Conservation (phyloP, 148 eudicot genomes). For the Cornus kousa region DNA sequence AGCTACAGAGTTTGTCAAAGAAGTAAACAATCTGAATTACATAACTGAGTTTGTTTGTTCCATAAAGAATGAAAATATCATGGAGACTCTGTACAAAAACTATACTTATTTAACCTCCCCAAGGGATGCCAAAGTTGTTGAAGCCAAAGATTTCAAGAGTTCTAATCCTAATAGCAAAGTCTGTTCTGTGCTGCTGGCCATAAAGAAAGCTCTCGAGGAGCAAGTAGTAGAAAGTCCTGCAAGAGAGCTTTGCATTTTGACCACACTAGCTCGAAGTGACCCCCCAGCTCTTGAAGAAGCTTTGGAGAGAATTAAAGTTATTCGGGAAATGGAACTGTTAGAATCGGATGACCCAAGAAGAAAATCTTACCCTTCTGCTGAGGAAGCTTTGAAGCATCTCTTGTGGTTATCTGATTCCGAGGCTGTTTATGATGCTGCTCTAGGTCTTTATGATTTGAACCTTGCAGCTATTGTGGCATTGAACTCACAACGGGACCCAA, state of each 20-base stretch:
- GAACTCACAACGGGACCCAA: constrained; percentile 90
- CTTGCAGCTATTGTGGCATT: constrained; percentile 98
- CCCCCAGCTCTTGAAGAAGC: constrained; percentile 97
- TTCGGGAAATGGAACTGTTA: constrained; percentile 77
- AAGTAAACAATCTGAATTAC: constrained; percentile 73
- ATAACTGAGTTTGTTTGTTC: constrained; percentile 95
- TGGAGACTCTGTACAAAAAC: constrained; percentile 67
- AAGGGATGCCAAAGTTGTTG: constrained; percentile 35
- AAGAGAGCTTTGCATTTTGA: constrained; percentile 94
- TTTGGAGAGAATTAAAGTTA: constrained; percentile 71
- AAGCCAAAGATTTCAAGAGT: constrained; percentile 20
- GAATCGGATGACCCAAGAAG: constrained; percentile 51
- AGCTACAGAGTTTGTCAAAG: constrained; percentile 79
- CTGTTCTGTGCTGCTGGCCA: constrained; percentile 58
- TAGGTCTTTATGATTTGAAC: constrained; percentile 93
- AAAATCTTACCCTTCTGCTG: constrained; percentile 72
- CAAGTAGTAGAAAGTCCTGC: constrained; percentile 66
- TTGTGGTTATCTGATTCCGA: constrained; percentile 88
- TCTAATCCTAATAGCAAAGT: constrained; percentile 46
- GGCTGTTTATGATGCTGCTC: constrained; percentile 93
- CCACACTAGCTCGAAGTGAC: constrained; percentile 90
- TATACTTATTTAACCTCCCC: constrained; percentile 43
- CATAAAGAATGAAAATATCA: constrained; percentile 66
- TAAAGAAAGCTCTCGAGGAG: constrained; percentile 86
- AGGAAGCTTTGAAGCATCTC: constrained; percentile 92